Base-by-base conservation (phyloP, 2,329 filamentous ascomycete species). In the Exophiala oligosperma region DNA sequence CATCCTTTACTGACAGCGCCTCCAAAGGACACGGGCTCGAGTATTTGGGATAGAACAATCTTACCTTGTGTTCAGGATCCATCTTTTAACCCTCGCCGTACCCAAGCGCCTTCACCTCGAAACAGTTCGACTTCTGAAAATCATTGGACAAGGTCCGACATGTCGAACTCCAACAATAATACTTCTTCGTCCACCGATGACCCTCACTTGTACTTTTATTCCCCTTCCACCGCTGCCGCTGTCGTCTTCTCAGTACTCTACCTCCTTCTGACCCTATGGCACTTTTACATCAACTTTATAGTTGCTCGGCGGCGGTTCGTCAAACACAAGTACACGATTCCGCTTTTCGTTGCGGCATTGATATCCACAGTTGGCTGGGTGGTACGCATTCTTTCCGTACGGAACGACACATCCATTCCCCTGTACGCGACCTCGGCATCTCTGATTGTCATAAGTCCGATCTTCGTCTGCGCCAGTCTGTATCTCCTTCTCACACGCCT, bases 401-500 rank as follows among this genome's bases (percentile, higher is more conserved):
- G 73, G 54, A 69, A 70, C 23, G 63, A 66, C 5, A 64, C 72
- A 4, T 58, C 56, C 2, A 68, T 79, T 38, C 64, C 68, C 1
- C 67, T 76, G 1, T 79, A 77, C 53, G 72, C 78, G 4, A 62
- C 71, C 40, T 75, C 72, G 1, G 62, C 72, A 3, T 74, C 73
- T 0, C 69, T 78, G 23, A 76, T 79, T n/a, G 75, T 81, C 11
- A 70, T 82, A 41, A 77, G 79, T 0, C 80, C 80, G 0, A 71
- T 81, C 43, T 74, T 81, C 52, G 67, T 81, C 49, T 78, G 78
- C 14, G 80, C 79, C 0, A 78, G 77, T 1, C 77, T 81, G 55
- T 82, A 82, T 66, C 73, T 82, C 52, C 73, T 82, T 47, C 75
- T 82, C 52, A 78, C 76, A n/a, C 73, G 76, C 11, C 68, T 82